A percentile compares a stretch with the other conserved stretches of the same genome.
phyloP scores from a whole-genome alignment of 768 basidiomycete species.

The Psilocybe azurescens region DNA sequence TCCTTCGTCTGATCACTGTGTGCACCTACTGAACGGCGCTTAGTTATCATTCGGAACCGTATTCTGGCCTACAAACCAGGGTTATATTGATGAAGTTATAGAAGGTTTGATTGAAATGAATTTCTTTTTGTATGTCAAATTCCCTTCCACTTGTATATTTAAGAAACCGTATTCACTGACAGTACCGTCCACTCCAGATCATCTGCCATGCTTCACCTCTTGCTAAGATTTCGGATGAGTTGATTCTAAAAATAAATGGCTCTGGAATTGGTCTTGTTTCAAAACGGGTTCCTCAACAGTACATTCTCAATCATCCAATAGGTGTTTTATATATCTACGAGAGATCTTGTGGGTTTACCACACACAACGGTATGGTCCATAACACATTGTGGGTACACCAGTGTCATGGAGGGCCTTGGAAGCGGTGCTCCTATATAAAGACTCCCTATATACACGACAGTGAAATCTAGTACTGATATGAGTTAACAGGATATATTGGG shows the following conservation, averaged over 20 bases:
- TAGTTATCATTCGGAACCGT: too few species aligned
- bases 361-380: constrained; percentile 22
- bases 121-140: too few species aligned
- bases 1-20: neutral
- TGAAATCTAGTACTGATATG: neutral
- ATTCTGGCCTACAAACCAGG: too few species aligned
- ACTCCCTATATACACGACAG: neutral
- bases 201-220: constrained; percentile 16
- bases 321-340: neutral
- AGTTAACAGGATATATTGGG: constrained; percentile 19
- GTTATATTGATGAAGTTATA: too few species aligned
- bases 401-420: constrained; percentile 18
- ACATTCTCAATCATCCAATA: constrained; percentile 17
- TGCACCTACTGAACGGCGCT: too few species aligned
- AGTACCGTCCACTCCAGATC: neutral
- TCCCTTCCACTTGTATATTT: neutral
- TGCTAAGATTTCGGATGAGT: constrained; percentile 10
- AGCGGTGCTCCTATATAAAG: constrained; percentile 17
- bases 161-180: neutral
- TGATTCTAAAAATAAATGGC: constrained; percentile 6
- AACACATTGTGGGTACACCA: constrained; percentile 17
- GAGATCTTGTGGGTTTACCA: neutral
- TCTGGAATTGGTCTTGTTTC: constrained; percentile 13
- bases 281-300: constrained; percentile 20
- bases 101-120: too few species aligned